Percentiles rank a stretch among this genome's conserved stretches.
phyloP scores from a whole-genome alignment of 768 basidiomycete genomes.

The Pulveroboletus sp. region DNA sequence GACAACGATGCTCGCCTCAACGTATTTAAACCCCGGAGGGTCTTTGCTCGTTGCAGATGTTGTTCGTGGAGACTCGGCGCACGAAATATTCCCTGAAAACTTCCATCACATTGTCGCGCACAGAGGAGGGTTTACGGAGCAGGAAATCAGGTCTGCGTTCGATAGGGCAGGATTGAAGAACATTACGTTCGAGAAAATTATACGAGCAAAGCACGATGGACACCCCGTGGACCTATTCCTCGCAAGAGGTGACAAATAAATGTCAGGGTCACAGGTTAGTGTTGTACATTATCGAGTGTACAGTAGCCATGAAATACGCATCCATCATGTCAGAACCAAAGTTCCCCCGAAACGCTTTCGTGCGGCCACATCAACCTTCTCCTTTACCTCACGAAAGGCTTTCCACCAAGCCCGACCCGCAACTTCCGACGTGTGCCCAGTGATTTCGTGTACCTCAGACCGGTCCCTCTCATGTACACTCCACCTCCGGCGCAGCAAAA shows the following conservation, averaged over 20 bases:
- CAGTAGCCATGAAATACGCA: background rate
- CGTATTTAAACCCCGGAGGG: slow-evolving; percentile 61
- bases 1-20: slow-evolving; percentile 48
- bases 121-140: slow-evolving; percentile 49
- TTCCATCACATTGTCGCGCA: slow-evolving; percentile 53
- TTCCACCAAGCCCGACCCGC: slow-evolving; percentile 81
- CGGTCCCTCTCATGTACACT: slow-evolving; percentile 47
- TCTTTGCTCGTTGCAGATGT: slow-evolving; percentile 59
- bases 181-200: slow-evolving; percentile 38
- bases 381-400: slow-evolving; percentile 69
- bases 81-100: slow-evolving; percentile 29
- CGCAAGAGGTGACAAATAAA: slow-evolving; percentile 47
- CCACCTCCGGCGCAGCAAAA: slow-evolving; percentile 66
- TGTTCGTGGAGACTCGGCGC: slow-evolving; percentile 28
- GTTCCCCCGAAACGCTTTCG: slow-evolving; percentile 71
- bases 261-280: background rate
- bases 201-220: slow-evolving; percentile 31
- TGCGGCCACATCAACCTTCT: slow-evolving; percentile 60
- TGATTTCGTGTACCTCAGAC: slow-evolving; percentile 32
- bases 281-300: too few species aligned
- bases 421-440: slow-evolving; percentile 33
- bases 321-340: slow-evolving; percentile 53
- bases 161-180: slow-evolving; percentile 50
- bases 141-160: slow-evolving; percentile 48
- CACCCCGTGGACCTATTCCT: slow-evolving; percentile 49